Percentiles rank a stretch among this genome's conserved stretches.
Conservation (phyloP, 83 land plant genomes). For the Picea mariana region DNA sequence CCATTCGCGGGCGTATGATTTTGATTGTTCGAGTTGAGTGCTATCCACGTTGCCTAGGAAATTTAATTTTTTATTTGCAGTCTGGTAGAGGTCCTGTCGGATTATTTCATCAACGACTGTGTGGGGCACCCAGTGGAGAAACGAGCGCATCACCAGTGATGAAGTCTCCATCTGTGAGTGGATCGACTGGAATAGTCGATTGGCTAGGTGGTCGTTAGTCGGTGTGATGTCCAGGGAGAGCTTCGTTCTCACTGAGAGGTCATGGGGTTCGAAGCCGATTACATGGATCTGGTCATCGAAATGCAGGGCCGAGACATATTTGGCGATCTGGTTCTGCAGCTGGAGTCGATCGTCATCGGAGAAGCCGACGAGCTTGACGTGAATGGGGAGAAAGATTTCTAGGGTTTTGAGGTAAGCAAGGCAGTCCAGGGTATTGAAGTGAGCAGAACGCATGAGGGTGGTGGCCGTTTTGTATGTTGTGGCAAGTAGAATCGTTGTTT, state of each 20-base stretch:
- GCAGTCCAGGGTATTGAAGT: slow-evolving; percentile 17
- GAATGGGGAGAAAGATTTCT: slow-evolving; percentile 15
- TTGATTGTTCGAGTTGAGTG: too few species aligned
- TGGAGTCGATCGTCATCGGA: slow-evolving; percentile 32
- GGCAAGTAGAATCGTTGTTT: too few species aligned
- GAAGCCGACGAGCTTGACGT: slow-evolving; percentile 25
- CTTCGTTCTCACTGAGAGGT: slow-evolving; percentile 24
- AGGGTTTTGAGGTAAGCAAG: slow-evolving; percentile 19
- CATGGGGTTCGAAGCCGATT: slow-evolving; percentile 29
- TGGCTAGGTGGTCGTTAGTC: slow-evolving; percentile 31
- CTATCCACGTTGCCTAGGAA: too few species aligned
- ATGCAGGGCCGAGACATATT: not conserved
- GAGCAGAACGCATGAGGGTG: slow-evolving; percentile 35
- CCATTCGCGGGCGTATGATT: too few species aligned
- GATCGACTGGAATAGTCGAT: slow-evolving; percentile 27
- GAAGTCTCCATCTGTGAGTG: slow-evolving; percentile 36
- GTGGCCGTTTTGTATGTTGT: too few species aligned
- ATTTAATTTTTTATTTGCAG: too few species aligned
- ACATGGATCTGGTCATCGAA: slow-evolving; percentile 29
- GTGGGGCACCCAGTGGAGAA: slow-evolving; percentile 45
- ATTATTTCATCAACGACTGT: slow-evolving; percentile 62
- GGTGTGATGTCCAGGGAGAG: slow-evolving; percentile 44
- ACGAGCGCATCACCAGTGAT: slow-evolving; percentile 28
- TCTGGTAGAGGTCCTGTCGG: slow-evolving; percentile 26
- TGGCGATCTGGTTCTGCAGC: too few species aligned